Percentiles rank a stretch among this genome's conserved stretches.
Conservation (phyloP, 2,329 filamentous ascomycete genomes). For the Catunica adiposa region DNA sequence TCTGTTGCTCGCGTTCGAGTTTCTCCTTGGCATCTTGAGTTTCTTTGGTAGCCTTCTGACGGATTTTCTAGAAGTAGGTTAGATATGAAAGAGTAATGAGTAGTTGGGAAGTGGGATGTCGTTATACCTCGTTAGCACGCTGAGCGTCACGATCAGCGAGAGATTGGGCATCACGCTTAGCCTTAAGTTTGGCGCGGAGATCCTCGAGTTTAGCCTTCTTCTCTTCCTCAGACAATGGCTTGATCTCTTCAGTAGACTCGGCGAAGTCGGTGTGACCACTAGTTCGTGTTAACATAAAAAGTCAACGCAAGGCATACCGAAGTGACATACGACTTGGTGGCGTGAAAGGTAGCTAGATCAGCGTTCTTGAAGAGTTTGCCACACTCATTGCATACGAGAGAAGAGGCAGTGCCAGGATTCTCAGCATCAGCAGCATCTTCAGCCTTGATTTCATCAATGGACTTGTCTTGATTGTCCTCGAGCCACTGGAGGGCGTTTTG, state of each 20-base stretch:
- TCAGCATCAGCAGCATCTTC: slow-evolving; percentile 16
- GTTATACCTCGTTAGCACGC: slow-evolving; percentile 63
- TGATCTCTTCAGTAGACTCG: slow-evolving; percentile 84
- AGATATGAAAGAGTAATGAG: neutral
- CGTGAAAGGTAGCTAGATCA: slow-evolving; percentile 76
- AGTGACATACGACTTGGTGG: slow-evolving; percentile 54
- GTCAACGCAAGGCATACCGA: neutral
- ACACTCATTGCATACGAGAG: slow-evolving; percentile 86
- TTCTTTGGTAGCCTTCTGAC: slow-evolving; percentile 79
- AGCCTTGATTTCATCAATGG: slow-evolving; percentile 39
- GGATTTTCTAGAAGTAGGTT: slow-evolving; percentile 37
- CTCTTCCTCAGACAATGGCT: slow-evolving; percentile 79
- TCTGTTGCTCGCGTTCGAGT: slow-evolving; percentile 68
- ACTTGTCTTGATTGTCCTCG: slow-evolving; percentile 76
- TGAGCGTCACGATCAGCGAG: slow-evolving; percentile 63
- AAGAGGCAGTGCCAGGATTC: slow-evolving; percentile 44
- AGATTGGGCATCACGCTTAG: slow-evolving; percentile 53
- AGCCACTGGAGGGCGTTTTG: slow-evolving; percentile 89
- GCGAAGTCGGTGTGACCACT: slow-evolving; percentile 79
- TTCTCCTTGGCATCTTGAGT: slow-evolving; percentile 81
- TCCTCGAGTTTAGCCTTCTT: slow-evolving; percentile 67
- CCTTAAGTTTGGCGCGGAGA: slow-evolving; percentile 52
- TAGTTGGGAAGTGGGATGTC: neutral
- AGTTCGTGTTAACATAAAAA: neutral
- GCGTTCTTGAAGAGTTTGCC: slow-evolving; percentile 76